Percentiles rank a stretch among this genome's conserved stretches.
Conservation (phyloP, 2,329 filamentous ascomycete species). For the Pseudogymnoascus sp. region DNA sequence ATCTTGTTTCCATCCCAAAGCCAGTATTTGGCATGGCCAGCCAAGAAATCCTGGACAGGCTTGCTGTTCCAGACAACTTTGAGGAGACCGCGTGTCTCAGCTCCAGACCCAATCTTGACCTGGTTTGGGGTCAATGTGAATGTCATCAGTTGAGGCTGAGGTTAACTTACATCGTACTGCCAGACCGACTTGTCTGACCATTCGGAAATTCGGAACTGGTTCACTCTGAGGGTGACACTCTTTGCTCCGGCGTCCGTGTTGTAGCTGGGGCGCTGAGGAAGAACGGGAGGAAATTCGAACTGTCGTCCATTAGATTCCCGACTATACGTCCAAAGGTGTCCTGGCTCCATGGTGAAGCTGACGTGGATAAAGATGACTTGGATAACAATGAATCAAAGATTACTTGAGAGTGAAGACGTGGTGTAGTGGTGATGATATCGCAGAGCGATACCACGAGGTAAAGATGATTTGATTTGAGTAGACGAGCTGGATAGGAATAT, state of each 20-base stretch:
- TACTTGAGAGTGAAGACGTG: slow-evolving; percentile 18
- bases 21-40: slow-evolving; percentile 42
- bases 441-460: neutral
- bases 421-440: slow-evolving; percentile 26
- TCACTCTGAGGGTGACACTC: slow-evolving; percentile 47
- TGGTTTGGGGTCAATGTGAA: slow-evolving; percentile 28
- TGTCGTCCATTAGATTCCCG: slow-evolving; percentile 23
- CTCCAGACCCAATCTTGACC: slow-evolving; percentile 57
- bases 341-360: slow-evolving; percentile 23
- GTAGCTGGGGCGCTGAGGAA: slow-evolving; percentile 38
- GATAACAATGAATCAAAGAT: slow-evolving; percentile 9
- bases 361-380: slow-evolving; percentile 13
- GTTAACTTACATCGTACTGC: slow-evolving; percentile 72
- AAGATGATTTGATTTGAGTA: neutral
- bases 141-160: neutral
- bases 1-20: slow-evolving; percentile 79
- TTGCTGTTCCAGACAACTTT: slow-evolving; percentile 69
- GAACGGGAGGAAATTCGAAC: slow-evolving; percentile 19
- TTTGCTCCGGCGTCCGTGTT: slow-evolving; percentile 47
- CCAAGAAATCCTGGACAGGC: slow-evolving; percentile 47
- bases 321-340: slow-evolving; percentile 23
- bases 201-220: slow-evolving; percentile 62
- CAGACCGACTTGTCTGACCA: slow-evolving; percentile 57
- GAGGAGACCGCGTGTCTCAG: slow-evolving; percentile 55
- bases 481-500: neutral